A percentile compares a stretch with the other conserved stretches of the same genome.
These are phyloP conservation scores for Pythium biforme DNA, from an alignment of 352 stramenopile genomes.

Conservation along the genomic window DNA sequence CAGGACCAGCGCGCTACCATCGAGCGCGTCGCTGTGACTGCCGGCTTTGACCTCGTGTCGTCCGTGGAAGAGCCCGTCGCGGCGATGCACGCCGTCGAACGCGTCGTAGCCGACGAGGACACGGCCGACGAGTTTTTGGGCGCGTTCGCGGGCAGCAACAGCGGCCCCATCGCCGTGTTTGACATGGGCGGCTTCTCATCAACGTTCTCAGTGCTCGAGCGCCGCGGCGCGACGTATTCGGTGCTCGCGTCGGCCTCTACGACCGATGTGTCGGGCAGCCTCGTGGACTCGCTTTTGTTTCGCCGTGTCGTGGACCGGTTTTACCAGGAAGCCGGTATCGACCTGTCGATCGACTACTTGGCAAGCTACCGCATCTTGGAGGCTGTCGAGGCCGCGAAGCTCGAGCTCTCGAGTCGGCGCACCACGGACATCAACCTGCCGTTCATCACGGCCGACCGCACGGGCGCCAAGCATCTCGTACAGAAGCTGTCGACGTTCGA, in stretches of 20 bases:
- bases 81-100: conserved; percentile 53
- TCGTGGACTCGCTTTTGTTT: conserved; percentile 54
- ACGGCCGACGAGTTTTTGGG: conserved; percentile 19
- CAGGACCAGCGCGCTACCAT: conserved; percentile 37
- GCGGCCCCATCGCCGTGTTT: conserved; percentile 49
- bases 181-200: conserved; percentile 70
- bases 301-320: conserved; percentile 53
- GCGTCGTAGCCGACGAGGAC: conserved; percentile 35
- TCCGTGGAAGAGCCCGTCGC: conserved; percentile 64
- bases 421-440: conserved; percentile 71
- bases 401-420: conserved; percentile 52
- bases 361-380: conserved; percentile 69
- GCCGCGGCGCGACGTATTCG: conserved; percentile 29
- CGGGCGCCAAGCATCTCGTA: conserved; percentile 67
- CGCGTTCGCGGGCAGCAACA: conserved; percentile 17
- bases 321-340: conserved; percentile 50
- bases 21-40: conserved; percentile 49
- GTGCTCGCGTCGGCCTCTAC: conserved; percentile 40
- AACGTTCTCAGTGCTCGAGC: conserved; percentile 48
- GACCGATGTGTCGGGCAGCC: conserved; percentile 38
- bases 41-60: conserved; percentile 57
- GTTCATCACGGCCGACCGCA: conserved; percentile 74
- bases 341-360: conserved; percentile 69
- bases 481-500: conserved; percentile 61
- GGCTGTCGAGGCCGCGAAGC: conserved; percentile 67